Percentiles rank a stretch among this genome's conserved stretches.
Conservation (phyloP, 768 basidiomycete genomes). For the Hydnomerulius pinastri region DNA sequence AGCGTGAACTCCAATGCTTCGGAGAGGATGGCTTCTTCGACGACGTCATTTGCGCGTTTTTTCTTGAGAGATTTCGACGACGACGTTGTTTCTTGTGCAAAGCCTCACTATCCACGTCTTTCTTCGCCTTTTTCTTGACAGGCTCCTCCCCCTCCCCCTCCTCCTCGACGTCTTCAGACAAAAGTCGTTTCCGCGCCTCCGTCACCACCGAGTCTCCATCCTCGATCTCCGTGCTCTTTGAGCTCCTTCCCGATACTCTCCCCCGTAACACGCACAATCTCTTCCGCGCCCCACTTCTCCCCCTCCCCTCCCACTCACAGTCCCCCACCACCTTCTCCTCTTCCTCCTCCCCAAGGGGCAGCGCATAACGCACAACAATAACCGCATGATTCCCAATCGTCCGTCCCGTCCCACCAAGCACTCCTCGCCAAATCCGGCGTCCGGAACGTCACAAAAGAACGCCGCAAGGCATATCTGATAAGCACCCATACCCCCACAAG, state of each 20-base stretch:
- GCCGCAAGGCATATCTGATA: not conserved
- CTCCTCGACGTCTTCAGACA: constrained; percentile 37
- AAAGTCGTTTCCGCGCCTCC: constrained; percentile 41
- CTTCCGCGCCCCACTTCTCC: constrained; percentile 48
- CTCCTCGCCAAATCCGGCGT: constrained; percentile 57
- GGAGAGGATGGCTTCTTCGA: constrained; percentile 49
- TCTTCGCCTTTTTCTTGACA: constrained; percentile 37
- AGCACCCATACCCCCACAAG: too few relatives aligned
- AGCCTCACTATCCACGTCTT: constrained; percentile 25
- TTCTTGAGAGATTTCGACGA: constrained; percentile 35
- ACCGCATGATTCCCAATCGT: too few relatives aligned
- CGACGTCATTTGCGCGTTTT: constrained; percentile 31
- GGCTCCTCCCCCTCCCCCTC: constrained; percentile 38
- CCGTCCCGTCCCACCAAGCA: constrained; percentile 49
- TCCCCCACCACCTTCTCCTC: too few relatives aligned
- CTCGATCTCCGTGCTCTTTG: constrained; percentile 50
- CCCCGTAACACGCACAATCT: constrained; percentile 53
- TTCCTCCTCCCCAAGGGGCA: constrained; percentile 28
- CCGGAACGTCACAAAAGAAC: constrained; percentile 50
- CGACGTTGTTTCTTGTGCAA: constrained; percentile 7
- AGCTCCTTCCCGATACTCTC: constrained; percentile 57
- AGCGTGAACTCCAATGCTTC: constrained; percentile 47
- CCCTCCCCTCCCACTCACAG: too few relatives aligned
- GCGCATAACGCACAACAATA: constrained; percentile 43
- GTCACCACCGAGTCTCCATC: constrained; percentile 47